Evolutionary conservation across 306 rosid genomes (phyloP).

Genomic region (Prunus fruticosa): DNA sequence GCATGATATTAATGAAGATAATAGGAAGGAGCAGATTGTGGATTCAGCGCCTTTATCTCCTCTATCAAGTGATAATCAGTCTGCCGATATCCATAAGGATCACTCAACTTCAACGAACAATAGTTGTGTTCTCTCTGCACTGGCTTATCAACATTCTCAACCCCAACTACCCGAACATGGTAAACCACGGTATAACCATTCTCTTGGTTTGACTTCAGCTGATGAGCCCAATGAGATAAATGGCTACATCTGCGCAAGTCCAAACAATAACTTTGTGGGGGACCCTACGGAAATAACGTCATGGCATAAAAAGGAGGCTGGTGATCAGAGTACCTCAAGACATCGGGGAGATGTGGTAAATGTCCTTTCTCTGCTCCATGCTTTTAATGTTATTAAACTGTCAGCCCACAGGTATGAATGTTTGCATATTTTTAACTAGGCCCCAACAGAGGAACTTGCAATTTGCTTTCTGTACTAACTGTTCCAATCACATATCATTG

Average conservation of each 20-base stretch:
- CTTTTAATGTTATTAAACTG: not conserved
- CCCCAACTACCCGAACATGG: not conserved
- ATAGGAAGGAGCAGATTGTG: constrained; percentile 33
- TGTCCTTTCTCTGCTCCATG: constrained; percentile 13
- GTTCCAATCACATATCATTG: not conserved
- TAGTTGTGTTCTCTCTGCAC: not conserved
- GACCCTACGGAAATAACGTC: constrained; percentile 32
- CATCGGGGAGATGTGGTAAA: constrained; percentile 60
- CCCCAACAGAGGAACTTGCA: not conserved
- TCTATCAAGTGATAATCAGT: constrained; percentile 35
- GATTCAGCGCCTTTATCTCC: constrained; percentile 31
- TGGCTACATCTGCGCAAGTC: constrained; percentile 24
- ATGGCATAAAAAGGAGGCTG: constrained; percentile 42
- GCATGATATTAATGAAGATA: constrained; percentile 35
- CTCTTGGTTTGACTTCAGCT: constrained; percentile 29
- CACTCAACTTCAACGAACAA: constrained; percentile 36
- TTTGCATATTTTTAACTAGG: not conserved
- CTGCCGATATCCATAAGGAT: constrained; percentile 42
- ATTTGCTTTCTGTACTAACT: not conserved
- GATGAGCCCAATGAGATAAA: constrained; percentile 35
- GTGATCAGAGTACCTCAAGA: constrained; percentile 44
- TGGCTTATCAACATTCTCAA: not conserved
- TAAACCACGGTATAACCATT: constrained; percentile 7
- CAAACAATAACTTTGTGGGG: constrained; percentile 31
- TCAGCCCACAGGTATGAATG: not conserved